Percentiles rank a stretch among this genome's conserved stretches.
phyloP scores from a whole-genome alignment of 1,284 basidiomycete genomes.

The Fomitiporia mediterranea region DNA sequence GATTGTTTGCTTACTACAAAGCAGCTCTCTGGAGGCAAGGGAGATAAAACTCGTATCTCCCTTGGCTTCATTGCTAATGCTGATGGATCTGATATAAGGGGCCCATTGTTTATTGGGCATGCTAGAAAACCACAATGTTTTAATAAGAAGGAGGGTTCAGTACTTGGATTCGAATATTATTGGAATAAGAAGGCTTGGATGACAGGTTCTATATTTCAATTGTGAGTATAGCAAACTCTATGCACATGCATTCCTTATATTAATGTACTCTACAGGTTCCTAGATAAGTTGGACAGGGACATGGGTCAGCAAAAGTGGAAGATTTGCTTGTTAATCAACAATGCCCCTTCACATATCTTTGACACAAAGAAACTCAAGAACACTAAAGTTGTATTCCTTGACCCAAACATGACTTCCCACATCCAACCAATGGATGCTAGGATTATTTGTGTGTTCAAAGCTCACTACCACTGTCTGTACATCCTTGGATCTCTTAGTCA shows the following conservation, averaged over 20 bases:
- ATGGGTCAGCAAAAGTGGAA: neutral
- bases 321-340: constrained; percentile 5
- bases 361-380: neutral
- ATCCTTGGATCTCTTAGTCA: neutral
- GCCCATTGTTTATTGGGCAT: constrained; percentile 33
- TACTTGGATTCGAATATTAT: constrained; percentile 31
- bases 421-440: constrained; percentile 15
- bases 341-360: constrained; percentile 5
- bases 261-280: neutral
- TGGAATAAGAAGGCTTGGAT: constrained; percentile 36
- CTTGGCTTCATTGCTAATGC: constrained; percentile 30
- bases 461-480: constrained; percentile 1
- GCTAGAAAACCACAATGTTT: constrained; percentile 30
- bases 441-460: constrained; percentile 8
- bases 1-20: neutral
- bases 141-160: constrained; percentile 22
- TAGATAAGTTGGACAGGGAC: neutral
- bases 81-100: constrained; percentile 29
- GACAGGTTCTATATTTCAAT: constrained; percentile 31
- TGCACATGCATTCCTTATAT: neutral
- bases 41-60: constrained; percentile 30
- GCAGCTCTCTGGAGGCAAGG: constrained; percentile 28
- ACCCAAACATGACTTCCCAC: constrained; percentile 11
- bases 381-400: neutral
- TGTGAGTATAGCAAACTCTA: constrained; percentile 25